phyloP scores from a whole-genome alignment of 2,329 filamentous ascomycete species.

The Trichoderma harzianum region DNA sequence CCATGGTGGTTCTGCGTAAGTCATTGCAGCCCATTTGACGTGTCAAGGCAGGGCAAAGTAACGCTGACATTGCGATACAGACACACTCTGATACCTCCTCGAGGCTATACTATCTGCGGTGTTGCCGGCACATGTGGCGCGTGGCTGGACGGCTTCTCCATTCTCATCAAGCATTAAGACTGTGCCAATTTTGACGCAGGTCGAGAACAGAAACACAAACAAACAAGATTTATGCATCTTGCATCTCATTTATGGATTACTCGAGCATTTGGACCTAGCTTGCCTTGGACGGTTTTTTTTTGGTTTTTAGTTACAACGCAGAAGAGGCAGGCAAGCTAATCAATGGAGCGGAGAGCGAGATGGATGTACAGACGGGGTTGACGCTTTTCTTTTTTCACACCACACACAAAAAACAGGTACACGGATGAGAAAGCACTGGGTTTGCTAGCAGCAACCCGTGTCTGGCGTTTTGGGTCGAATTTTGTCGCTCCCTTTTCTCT shows the following conservation, averaged over 20 bases:
- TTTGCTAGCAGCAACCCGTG: not conserved
- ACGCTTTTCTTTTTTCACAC: not conserved
- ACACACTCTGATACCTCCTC: slow-evolving; percentile 81
- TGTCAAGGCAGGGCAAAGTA: not conserved
- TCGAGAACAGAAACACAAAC: not conserved
- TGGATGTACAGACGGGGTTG: not conserved
- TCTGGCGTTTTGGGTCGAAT: not conserved
- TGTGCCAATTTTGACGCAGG: not conserved
- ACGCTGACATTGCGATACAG: slow-evolving; percentile 45
- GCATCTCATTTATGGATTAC: slow-evolving; percentile 13
- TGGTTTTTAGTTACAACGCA: slow-evolving; percentile 7
- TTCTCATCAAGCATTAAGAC: slow-evolving; percentile 56
- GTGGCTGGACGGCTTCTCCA: slow-evolving; percentile 82
- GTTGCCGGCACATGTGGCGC: slow-evolving; percentile 75
- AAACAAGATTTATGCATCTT: not conserved
- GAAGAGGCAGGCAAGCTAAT: not conserved
- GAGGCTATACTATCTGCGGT: slow-evolving; percentile 84
- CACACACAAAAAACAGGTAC: not conserved
- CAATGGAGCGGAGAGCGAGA: not conserved
- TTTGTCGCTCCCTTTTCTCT: not conserved
- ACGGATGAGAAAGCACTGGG: not conserved
- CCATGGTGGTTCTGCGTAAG: slow-evolving; percentile 77
- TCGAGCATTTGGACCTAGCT: slow-evolving; percentile 13
- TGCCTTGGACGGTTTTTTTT: slow-evolving; percentile 12
- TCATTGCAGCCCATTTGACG: slow-evolving; percentile 25